Percentiles rank a stretch among this genome's conserved stretches.
phyloP scores from a whole-genome alignment of 2,329 filamentous ascomycete species.

The Chaetomiaceae sp. region DNA sequence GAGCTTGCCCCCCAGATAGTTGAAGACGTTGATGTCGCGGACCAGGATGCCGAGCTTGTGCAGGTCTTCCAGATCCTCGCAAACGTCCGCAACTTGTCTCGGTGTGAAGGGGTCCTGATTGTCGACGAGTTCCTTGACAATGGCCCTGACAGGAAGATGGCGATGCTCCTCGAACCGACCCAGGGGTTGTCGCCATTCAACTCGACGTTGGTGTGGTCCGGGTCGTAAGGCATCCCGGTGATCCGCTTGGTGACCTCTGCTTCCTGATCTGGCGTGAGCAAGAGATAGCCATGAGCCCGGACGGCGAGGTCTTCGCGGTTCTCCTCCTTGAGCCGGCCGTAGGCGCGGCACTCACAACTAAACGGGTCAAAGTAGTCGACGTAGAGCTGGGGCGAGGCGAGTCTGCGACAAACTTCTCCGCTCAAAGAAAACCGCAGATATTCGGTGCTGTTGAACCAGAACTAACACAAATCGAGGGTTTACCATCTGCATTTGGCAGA shows the following conservation, averaged over 20 bases:
- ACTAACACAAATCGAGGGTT: not conserved
- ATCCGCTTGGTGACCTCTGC: not conserved
- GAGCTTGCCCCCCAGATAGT: slow-evolving; percentile 9
- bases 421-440: too few species aligned
- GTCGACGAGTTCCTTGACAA: slow-evolving; percentile 5
- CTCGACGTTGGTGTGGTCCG: not conserved
- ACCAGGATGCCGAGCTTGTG: slow-evolving; percentile 12
- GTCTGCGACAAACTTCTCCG: not conserved
- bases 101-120: not conserved
- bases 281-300: slow-evolving; percentile 9
- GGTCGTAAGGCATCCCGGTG: not conserved
- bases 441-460: not conserved
- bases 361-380: slow-evolving; percentile 6
- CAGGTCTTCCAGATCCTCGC: slow-evolving; percentile 5
- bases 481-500: not conserved
- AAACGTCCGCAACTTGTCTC: not conserved
- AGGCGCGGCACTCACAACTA: slow-evolving; percentile 5
- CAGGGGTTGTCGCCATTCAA: not conserved
- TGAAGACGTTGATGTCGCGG: slow-evolving; percentile 2
- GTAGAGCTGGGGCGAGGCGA: not conserved
- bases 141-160: not conserved
- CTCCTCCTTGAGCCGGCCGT: slow-evolving; percentile 4
- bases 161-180: not conserved
- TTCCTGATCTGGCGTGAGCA: slow-evolving; percentile 2
- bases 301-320: slow-evolving; percentile 3